A percentile compares a stretch with the other conserved stretches of the same genome.
phyloP scores from a whole-genome alignment of 1,284 basidiomycete genomes.

The Sanghuangporus baumii region DNA sequence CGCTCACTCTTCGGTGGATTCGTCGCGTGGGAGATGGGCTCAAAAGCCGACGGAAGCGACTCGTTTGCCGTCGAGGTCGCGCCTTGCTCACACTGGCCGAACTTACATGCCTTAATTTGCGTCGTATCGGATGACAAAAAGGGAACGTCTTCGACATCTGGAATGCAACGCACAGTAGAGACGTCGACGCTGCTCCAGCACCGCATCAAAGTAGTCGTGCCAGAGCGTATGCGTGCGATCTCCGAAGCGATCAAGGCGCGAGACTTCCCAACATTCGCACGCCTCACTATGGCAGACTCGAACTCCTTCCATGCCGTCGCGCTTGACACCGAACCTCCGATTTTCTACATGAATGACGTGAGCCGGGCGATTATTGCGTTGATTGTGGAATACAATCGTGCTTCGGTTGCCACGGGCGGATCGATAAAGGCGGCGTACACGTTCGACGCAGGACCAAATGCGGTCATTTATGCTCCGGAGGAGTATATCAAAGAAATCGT shows the following conservation, averaged over 20 bases:
- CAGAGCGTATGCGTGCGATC: slow-evolving; percentile 82
- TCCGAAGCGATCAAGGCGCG: slow-evolving; percentile 70
- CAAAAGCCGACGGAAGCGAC: slow-evolving; percentile 68
- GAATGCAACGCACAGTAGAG: slow-evolving; percentile 97
- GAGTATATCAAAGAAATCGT: slow-evolving; percentile 77
- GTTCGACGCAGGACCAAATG: slow-evolving; percentile 97
- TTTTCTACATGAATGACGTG: slow-evolving; percentile 99
- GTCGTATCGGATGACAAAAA: slow-evolving; percentile 97
- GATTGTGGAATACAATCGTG: slow-evolving; percentile 93
- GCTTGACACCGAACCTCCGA: slow-evolving; percentile 94
- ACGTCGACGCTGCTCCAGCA: slow-evolving; percentile 88
- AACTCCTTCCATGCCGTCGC: slow-evolving; percentile 99
- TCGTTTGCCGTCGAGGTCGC: slow-evolving; percentile 88
- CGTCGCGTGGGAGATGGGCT: slow-evolving; percentile 92
- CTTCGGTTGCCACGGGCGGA: slow-evolving; percentile 55
- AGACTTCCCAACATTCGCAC: slow-evolving; percentile 89
- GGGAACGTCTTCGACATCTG: slow-evolving; percentile 89
- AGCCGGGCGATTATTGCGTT: slow-evolving; percentile 80
- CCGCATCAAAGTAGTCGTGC: slow-evolving; percentile 85
- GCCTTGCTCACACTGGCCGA: slow-evolving; percentile 85
- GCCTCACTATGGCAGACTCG: slow-evolving; percentile 94
- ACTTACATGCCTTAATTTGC: slow-evolving; percentile 95
- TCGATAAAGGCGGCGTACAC: slow-evolving; percentile 91
- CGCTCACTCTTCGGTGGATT: slow-evolving; percentile 96
- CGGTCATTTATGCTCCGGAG: slow-evolving; percentile 90